Evolutionary conservation across 495 filamentous ascomycete genomes (phyloP).

Genomic region (Podospora australis): DNA sequence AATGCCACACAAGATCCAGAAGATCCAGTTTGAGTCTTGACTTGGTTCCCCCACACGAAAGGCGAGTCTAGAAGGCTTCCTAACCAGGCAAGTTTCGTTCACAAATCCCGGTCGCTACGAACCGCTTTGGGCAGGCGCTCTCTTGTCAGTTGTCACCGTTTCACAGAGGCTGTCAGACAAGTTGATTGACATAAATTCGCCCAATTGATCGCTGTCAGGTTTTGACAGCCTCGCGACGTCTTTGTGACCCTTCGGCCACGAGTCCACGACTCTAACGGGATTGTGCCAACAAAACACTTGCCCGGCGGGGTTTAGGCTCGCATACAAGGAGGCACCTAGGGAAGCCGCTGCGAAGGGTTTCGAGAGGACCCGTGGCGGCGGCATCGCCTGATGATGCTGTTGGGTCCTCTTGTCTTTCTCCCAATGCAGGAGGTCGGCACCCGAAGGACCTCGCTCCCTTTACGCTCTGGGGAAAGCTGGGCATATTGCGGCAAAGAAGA

Average conservation of each 20-base stretch:
- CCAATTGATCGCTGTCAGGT: not conserved
- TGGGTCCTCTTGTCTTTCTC: not conserved
- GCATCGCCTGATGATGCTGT: not conserved
- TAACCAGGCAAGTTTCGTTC: constrained; percentile 2
- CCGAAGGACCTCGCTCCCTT: not conserved
- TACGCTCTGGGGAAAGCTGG: not conserved
- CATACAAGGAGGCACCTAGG: too few species aligned
- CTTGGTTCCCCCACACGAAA: not conserved
- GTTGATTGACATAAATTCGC: too few species aligned
- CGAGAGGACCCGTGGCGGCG: too few species aligned
- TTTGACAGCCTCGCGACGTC: not conserved
- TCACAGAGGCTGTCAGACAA: not conserved
- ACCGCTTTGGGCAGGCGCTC: constrained; percentile 4
- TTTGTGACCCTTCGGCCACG: not conserved
- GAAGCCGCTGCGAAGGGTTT: too few species aligned
- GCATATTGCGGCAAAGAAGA: too few species aligned
- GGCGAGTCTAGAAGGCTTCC: constrained; percentile 10
- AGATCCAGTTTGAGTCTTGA: too few species aligned
- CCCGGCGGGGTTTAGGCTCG: too few species aligned
- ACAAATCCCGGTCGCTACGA: not conserved
- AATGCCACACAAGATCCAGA: not conserved
- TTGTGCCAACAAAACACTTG: too few species aligned
- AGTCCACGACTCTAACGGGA: not conserved
- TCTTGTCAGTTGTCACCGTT: too few species aligned
- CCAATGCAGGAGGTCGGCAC: constrained; percentile 4